phyloP scores from a whole-genome alignment of 108 stramenopile genomes.

The Cyclostephanos tholiformis region DNA sequence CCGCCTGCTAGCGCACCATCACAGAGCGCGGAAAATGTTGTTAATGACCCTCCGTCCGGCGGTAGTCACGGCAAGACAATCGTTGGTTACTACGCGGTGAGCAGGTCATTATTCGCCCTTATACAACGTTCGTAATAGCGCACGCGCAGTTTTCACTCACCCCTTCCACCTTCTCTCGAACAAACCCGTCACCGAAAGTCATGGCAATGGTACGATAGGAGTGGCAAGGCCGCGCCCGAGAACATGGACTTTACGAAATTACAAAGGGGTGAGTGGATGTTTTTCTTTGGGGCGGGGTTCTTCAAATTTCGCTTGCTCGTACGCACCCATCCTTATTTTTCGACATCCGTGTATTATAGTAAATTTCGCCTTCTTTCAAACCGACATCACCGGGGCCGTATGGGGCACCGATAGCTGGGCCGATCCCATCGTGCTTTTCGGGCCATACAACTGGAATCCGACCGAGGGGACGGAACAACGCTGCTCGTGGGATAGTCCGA shows the following conservation, averaged over 20 bases:
- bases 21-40: neutral
- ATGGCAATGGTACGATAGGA: slow-evolving; percentile 50
- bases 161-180: neutral
- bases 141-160: no score
- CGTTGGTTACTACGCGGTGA: slow-evolving; percentile 44
- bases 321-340: neutral
- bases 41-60: neutral
- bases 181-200: neutral
- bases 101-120: neutral
- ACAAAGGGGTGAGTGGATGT: slow-evolving; percentile 29
- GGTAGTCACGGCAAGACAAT: slow-evolving; percentile 43
- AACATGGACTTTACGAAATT: slow-evolving; percentile 48
- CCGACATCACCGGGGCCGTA: slow-evolving; percentile 24
- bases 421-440: slow-evolving; percentile 35
- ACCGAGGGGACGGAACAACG: neutral
- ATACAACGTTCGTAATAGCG: neutral
- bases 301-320: neutral
- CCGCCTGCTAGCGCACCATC: slow-evolving; percentile 16
- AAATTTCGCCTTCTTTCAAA: slow-evolving; percentile 53
- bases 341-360: neutral
- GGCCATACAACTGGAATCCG: slow-evolving; percentile 38
- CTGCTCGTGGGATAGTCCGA: slow-evolving; percentile 37
- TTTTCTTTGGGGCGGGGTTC: no score
- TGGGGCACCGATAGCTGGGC: slow-evolving; percentile 47
- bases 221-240: slow-evolving; percentile 23